Conservation (phyloP, 164 flowering plant species). For the Nymphaea thermarum region DNA sequence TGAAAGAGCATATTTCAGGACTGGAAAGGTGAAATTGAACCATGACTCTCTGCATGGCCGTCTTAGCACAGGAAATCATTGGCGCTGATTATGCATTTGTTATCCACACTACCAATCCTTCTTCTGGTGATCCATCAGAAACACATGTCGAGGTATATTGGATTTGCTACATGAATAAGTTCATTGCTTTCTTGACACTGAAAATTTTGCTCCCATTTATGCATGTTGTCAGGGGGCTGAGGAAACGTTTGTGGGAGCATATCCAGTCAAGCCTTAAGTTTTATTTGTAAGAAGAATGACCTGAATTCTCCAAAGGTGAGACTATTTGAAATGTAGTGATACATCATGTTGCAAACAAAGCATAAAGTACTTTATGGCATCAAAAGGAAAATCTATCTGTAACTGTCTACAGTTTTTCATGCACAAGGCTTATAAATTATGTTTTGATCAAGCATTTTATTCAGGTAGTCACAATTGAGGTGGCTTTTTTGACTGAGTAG, state of each 20-base stretch:
- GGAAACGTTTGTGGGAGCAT: constrained; percentile 98
- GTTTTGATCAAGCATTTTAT: too few relatives aligned
- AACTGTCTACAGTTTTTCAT: too few relatives aligned
- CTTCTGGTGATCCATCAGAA: constrained; percentile 88
- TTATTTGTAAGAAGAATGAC: constrained; percentile 64
- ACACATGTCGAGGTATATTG: constrained; percentile 83
- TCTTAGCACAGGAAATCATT: constrained; percentile 88
- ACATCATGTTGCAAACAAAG: too few relatives aligned
- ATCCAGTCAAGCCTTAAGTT: constrained; percentile 94
- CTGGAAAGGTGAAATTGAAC: constrained; percentile 70
- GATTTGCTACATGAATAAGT: neutral
- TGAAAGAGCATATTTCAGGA: constrained; percentile 97
- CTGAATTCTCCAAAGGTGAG: constrained; percentile 70
- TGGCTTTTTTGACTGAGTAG: too few relatives aligned
- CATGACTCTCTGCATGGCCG: constrained; percentile 99
- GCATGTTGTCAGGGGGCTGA: constrained; percentile 98
- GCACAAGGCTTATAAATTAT: too few relatives aligned
- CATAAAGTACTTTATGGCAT: too few relatives aligned
- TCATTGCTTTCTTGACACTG: neutral
- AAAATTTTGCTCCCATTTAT: neutral
- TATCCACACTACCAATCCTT: constrained; percentile 94
- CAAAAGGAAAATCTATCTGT: too few relatives aligned
- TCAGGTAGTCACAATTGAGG: too few relatives aligned
- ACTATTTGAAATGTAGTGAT: neutral
- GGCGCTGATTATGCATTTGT: constrained; percentile 98